A percentile compares a stretch with the other conserved stretches of the same genome.
These are phyloP conservation scores for Tilletia walkeri DNA, from an alignment of 1,284 basidiomycete species.

Conservation along the genomic window DNA sequence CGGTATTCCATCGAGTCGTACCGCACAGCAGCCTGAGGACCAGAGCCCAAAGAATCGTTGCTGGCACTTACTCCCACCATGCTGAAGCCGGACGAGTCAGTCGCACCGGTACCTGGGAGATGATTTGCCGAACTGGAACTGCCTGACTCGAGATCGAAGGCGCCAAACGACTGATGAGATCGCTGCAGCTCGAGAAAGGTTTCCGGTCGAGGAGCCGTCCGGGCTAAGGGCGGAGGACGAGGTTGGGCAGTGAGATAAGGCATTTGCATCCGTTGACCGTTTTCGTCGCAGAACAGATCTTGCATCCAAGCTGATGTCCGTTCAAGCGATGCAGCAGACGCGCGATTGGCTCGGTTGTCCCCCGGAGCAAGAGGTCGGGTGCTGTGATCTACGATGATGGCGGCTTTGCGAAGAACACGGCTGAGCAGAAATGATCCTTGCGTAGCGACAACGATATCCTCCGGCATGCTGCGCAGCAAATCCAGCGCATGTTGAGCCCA, in stretches of 20 bases:
- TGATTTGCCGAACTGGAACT: neutral
- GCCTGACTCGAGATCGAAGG: neutral
- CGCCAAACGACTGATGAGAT: neutral
- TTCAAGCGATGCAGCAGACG: neutral
- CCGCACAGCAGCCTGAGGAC: too few relatives aligned
- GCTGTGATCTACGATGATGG: constrained; percentile 14
- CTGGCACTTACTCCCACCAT: neutral
- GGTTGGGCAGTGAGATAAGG: constrained; percentile 1
- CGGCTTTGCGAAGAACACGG: constrained; percentile 2
- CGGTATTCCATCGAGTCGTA: too few relatives aligned
- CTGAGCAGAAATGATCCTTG: constrained; percentile 2
- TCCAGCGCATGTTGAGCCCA: constrained; percentile 8
- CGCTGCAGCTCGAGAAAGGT: constrained; percentile 7
- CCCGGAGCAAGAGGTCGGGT: neutral
- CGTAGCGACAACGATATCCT: neutral
- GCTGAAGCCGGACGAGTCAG: neutral
- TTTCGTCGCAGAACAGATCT: constrained; percentile 12
- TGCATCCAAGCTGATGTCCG: constrained; percentile 9
- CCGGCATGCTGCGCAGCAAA: neutral
- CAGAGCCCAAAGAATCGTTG: neutral
- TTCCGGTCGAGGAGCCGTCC: neutral
- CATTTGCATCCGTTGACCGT: constrained; percentile 3
- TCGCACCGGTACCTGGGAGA: neutral
- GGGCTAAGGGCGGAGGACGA: constrained; percentile 10
- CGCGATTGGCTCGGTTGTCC: too few relatives aligned